phyloP scores from a whole-genome alignment of 2,329 filamentous ascomycete species.

The Paraphaeosphaeria sporulosa region DNA sequence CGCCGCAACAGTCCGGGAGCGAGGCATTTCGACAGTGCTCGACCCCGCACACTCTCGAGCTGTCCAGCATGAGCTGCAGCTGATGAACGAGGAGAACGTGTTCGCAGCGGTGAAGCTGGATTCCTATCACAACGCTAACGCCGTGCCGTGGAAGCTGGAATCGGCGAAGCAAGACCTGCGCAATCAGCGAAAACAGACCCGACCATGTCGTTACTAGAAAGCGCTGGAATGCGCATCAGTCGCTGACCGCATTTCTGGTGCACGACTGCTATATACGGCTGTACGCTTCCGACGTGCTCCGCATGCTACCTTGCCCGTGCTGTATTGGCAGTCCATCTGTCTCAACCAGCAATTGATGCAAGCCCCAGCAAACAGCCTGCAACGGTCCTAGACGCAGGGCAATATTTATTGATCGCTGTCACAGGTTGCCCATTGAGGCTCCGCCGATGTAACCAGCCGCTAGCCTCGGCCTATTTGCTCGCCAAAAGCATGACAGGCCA shows the following conservation, averaged over 20 bases:
- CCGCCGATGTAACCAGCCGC: constrained; percentile 39
- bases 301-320: constrained; percentile 10
- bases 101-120: constrained; percentile 4
- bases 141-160: constrained; percentile 6
- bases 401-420: constrained; percentile 41
- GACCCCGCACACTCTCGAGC: neutral
- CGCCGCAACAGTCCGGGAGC: constrained; percentile 1
- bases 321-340: constrained; percentile 10
- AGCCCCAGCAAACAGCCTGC: constrained; percentile 5
- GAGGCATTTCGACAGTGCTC: constrained; percentile 5
- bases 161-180: neutral
- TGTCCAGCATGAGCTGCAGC: neutral
- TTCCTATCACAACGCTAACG: constrained; percentile 2
- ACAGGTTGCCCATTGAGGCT: constrained; percentile 30
- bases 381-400: constrained; percentile 10
- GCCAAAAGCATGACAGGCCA: constrained; percentile 24
- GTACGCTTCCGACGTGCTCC: constrained; percentile 6
- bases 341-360: neutral
- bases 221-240: constrained; percentile 2
- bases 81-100: constrained; percentile 6
- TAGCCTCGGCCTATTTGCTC: constrained; percentile 38
- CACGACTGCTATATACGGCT: constrained; percentile 6
- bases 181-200: constrained; percentile 3
- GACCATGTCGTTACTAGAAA: neutral
- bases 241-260: constrained; percentile 2